Percentiles rank a stretch among this genome's conserved stretches.
Evolutionary conservation across 495 filamentous ascomycete genomes (phyloP).

Genomic region (Xanthoparmelia taractica): DNA sequence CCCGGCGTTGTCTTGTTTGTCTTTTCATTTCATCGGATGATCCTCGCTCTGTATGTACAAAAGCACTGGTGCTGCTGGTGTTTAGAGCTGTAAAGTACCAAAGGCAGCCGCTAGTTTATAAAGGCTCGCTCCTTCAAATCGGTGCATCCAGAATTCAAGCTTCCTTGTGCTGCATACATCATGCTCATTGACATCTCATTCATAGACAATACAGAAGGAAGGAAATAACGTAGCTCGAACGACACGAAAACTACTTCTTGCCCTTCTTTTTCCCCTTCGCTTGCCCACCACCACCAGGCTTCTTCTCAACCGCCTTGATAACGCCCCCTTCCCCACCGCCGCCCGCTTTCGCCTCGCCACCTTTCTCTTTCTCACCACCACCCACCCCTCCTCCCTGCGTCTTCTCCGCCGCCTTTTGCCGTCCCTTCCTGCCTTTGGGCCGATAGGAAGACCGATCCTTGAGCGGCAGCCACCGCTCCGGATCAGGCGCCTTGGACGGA

Average conservation of each 20-base stretch:
- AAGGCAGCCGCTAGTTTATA: not conserved
- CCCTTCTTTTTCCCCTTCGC: constrained; percentile 65
- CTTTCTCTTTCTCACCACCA: too few relatives aligned
- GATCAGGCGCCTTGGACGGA: constrained; percentile 65
- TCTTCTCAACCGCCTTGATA: constrained; percentile 32
- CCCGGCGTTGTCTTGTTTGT: not conserved
- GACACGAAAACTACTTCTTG: constrained; percentile 58
- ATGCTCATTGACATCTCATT: not conserved
- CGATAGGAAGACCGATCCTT: constrained; percentile 80
- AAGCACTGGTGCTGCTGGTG: not conserved
- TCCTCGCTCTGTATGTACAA: not conserved
- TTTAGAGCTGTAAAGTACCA: not conserved
- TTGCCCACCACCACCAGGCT: constrained; percentile 38
- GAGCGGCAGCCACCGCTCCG: constrained; percentile 88
- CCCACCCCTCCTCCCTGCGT: constrained; percentile 75
- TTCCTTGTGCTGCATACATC: not conserved
- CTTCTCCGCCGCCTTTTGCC: constrained; percentile 64
- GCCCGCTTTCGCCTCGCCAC: constrained; percentile 56
- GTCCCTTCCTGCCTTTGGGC: constrained; percentile 86
- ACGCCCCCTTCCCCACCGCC: constrained; percentile 46
- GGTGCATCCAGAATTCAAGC: not conserved
- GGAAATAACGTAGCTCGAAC: not conserved
- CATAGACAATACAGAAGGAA: not conserved
- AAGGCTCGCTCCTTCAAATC: not conserved
- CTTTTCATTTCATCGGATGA: not conserved